A percentile compares a stretch with the other conserved stretches of the same genome.
phyloP scores from a whole-genome alignment of 1,284 basidiomycete genomes.

The Cutaneotrichosporon cyanovorans region DNA sequence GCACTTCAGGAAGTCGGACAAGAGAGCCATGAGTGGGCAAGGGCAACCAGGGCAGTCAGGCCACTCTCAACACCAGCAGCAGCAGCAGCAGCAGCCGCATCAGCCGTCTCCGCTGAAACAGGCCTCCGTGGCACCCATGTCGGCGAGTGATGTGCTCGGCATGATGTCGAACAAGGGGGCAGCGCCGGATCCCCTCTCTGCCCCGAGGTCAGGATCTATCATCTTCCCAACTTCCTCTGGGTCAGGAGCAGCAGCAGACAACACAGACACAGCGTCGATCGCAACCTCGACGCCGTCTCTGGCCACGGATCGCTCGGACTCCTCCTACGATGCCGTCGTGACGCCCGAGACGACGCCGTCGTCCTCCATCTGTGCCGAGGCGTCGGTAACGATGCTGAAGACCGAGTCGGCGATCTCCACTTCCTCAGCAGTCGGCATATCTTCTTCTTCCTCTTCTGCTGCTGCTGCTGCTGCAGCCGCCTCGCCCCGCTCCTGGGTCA shows the following conservation, averaged over 20 bases:
- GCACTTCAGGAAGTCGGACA: constrained; percentile 10
- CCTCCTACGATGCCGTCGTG: constrained; percentile 4
- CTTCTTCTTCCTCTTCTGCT: too few species aligned
- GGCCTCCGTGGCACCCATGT: constrained; percentile 14
- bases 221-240: neutral
- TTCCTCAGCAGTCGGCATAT: neutral
- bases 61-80: neutral
- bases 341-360: constrained; percentile 17
- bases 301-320: constrained; percentile 6
- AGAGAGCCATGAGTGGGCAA: neutral
- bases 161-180: constrained; percentile 2
- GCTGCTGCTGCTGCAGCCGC: constrained; percentile 5
- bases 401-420: neutral
- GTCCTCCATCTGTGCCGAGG: constrained; percentile 11
- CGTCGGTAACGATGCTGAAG: neutral
- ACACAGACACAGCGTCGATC: constrained; percentile 13
- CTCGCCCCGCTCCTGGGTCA: constrained; percentile 30
- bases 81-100: neutral
- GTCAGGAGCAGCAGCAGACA: constrained; percentile 6
- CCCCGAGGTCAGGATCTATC: constrained; percentile 8
- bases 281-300: constrained; percentile 16
- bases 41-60: too few species aligned
- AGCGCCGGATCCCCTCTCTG: constrained; percentile 14
- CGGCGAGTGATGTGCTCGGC: constrained; percentile 16
- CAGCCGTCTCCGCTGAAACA: constrained; percentile 13